Base-by-base conservation (phyloP, 2,329 filamentous ascomycete genomes). In the Aspergillus uvarum region DNA sequence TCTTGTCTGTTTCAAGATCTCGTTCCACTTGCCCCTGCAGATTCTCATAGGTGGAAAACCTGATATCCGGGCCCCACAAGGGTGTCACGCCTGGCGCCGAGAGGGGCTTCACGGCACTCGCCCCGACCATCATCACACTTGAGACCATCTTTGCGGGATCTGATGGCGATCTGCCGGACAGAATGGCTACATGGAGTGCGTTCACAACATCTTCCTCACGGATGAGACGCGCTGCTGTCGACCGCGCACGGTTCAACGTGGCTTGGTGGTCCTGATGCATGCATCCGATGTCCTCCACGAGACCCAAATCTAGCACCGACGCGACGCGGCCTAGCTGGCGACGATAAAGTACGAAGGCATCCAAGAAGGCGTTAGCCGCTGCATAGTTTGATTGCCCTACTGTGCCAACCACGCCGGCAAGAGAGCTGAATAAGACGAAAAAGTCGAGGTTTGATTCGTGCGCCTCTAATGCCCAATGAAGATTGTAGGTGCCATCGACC, bases 301-400 rank as follows among this genome's bases (percentile, higher is more conserved):
- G 51, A 0, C 70, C 70, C 1, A 74, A 55, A 26, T 74, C 63
- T n/a, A 74, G 50, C 4, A 64, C 60, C 24, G 60, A 56, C 16
- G 66, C 69, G 14, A 59, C 47, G 2, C 70, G 59, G 10, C 72
- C 70, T 4, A 61, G 44, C 0, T 47, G 38, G 0, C 58, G 65
- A 12, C 74, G 70, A 47, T 72, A 68, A 11, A 56, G 54, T 1
- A 66, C 68, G 10, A 76, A 65, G 1, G 67, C 65, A 47, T 74
- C 70, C 7, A 75, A 64, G 61, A 69, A 78, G 5, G 71, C 65
- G 56, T 71, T 72, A 10, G 67, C 75, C 11, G 75, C 71, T 0
- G 71, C 69, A 50, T 79, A 53, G 35, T 53, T 53, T 5, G 51
- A 31, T n/a, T 53, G 51, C 11, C 32, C 32, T 14, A 14, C 24